Evolutionary conservation across 345 rosid genomes (phyloP).

Genomic region (Pistacia atlantica): DNA sequence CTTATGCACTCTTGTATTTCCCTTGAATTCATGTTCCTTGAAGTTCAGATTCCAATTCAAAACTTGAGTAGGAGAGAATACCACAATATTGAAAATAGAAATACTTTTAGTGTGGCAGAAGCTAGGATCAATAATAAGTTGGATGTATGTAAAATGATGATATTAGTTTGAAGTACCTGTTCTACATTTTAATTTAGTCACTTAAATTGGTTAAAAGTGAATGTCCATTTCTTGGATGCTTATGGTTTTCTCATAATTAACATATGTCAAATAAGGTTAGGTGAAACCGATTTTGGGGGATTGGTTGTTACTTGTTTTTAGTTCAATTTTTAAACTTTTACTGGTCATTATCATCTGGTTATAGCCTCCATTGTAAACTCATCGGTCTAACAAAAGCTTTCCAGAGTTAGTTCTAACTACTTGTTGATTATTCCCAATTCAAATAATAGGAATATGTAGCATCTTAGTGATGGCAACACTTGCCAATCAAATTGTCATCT

Average conservation of each 20-base stretch:
- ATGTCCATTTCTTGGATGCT: background rate
- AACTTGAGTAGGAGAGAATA: no score
- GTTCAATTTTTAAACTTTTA: background rate
- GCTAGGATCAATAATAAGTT: background rate
- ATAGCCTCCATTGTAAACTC: background rate
- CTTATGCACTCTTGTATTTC: no score
- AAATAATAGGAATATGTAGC: background rate
- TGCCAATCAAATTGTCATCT: constrained; percentile 2
- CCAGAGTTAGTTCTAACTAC: background rate
- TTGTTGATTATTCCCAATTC: background rate
- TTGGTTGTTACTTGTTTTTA: background rate
- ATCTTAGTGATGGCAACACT: constrained; percentile 2
- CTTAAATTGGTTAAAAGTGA: background rate
- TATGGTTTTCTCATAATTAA: background rate
- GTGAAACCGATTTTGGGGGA: background rate
- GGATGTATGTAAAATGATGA: background rate
- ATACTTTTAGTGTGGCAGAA: background rate
- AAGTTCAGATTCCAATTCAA: no score
- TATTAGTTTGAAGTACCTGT: background rate
- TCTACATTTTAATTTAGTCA: background rate
- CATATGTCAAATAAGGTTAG: background rate
- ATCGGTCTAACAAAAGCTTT: background rate
- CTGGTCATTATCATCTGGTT: background rate
- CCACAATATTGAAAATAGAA: no score
- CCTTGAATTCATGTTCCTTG: no score